These are phyloP conservation scores for Candida glucosophila DNA, from an alignment of 1,139 yeast species.

Conservation along the genomic window DNA sequence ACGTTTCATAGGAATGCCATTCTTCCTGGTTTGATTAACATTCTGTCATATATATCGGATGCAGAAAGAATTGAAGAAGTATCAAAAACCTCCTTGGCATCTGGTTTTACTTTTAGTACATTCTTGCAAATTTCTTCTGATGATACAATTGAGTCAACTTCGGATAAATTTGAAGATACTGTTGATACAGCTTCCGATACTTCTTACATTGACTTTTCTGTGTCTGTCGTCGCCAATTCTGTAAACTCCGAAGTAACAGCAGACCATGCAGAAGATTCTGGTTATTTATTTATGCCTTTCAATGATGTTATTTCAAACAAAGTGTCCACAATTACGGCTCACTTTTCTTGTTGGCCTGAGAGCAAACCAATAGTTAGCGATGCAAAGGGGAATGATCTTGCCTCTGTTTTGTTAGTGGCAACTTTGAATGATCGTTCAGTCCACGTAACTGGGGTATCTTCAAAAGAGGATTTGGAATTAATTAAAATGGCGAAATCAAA, in stretches of 20 bases:
- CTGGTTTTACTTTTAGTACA: conserved; percentile 86
- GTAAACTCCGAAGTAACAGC: conserved; percentile 55
- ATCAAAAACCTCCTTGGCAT: conserved; percentile 62
- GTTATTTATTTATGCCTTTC: conserved; percentile 76
- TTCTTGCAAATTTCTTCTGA: conserved; percentile 65
- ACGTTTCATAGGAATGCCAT: conserved; percentile 77
- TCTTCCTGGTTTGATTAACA: conserved; percentile 81
- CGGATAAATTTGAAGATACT: conserved; percentile 56
- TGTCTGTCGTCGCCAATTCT: conserved; percentile 77
- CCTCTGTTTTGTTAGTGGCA: conserved; percentile 83
- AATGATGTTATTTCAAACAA: conserved; percentile 62
- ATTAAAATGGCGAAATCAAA: conserved; percentile 81
- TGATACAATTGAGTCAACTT: conserved; percentile 59
- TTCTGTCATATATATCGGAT: conserved; percentile 73
- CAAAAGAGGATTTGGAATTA: conserved; percentile 74
- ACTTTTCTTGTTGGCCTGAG: conserved; percentile 78
- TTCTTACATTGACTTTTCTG: conserved; percentile 75
- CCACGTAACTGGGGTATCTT: conserved; percentile 81
- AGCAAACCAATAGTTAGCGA: conserved; percentile 84
- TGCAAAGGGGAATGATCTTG: conserved; percentile 86
- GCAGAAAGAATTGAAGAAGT: conserved; percentile 56
- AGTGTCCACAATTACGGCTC: conserved; percentile 70
- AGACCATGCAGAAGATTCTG: conserved; percentile 59
- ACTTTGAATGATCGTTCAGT: conserved; percentile 79
- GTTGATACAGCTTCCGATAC: conserved; percentile 47